phyloP scores from a whole-genome alignment of 306 rosid genomes.

The Cicer pinnatifidum region DNA sequence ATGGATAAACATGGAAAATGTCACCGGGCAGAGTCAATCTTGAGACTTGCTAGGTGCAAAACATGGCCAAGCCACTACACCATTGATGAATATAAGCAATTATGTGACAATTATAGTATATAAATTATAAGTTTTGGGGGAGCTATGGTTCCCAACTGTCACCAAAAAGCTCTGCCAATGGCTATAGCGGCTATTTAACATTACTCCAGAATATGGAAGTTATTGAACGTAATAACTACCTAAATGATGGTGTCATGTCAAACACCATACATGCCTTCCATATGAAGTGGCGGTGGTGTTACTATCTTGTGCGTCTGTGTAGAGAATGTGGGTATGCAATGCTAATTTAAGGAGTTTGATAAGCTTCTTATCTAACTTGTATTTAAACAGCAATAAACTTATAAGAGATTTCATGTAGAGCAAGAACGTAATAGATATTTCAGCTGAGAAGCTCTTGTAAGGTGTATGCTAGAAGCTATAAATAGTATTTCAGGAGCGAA shows the following conservation, averaged over 20 bases:
- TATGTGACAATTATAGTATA: too few relatives aligned
- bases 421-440: neutral
- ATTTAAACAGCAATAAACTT: neutral
- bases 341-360: neutral
- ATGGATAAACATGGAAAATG: too few relatives aligned
- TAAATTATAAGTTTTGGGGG: too few relatives aligned
- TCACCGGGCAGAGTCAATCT: too few relatives aligned
- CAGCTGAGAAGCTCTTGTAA: neutral
- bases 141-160: too few relatives aligned
- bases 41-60: too few relatives aligned
- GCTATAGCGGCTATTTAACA: too few relatives aligned
- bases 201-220: neutral
- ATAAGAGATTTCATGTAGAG: neutral
- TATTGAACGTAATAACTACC: neutral
- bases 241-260: neutral
- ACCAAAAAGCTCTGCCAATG: too few relatives aligned
- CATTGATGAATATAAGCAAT: too few relatives aligned
- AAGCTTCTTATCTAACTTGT: neutral
- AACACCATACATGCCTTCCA: neutral
- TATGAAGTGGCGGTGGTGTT: neutral
- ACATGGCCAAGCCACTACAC: too few relatives aligned
- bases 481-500: neutral
- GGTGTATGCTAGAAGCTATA: neutral
- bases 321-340: slow-evolving; percentile 19
- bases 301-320: neutral